Conservation (phyloP, 257 asterid genomes). For the Solanum peruvianum region DNA sequence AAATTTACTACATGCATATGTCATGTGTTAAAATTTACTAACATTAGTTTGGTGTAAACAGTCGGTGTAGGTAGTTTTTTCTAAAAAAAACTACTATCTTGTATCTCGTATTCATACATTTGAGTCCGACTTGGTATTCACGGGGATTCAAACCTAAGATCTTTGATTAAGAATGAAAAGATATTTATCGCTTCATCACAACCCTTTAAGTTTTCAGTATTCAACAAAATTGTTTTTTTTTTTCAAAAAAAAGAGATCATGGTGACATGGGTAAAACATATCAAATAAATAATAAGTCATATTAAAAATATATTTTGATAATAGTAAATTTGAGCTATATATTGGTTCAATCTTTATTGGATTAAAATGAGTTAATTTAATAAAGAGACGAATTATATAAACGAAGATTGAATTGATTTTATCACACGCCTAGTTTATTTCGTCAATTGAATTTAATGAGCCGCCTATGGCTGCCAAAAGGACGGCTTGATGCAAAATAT, state of each 20-base stretch:
- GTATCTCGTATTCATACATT: too few relatives aligned
- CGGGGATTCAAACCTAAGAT: too few relatives aligned
- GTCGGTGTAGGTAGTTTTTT: too few relatives aligned
- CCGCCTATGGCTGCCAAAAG: background rate
- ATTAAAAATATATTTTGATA: background rate
- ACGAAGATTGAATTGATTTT: background rate
- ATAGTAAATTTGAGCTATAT: background rate
- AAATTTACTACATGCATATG: too few relatives aligned
- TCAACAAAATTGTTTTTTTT: background rate
- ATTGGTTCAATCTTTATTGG: background rate
- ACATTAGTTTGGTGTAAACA: too few relatives aligned
- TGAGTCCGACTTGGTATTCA: too few relatives aligned
- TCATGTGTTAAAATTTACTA: too few relatives aligned
- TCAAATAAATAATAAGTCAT: background rate
- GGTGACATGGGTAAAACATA: background rate
- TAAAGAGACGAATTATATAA: background rate
- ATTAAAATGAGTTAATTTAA: too few relatives aligned
- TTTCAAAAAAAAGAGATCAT: background rate
- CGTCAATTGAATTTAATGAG: background rate
- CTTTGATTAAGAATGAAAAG: too few relatives aligned
- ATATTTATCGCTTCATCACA: too few relatives aligned
- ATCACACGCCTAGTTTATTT: background rate
- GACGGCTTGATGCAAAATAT: background rate
- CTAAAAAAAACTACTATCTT: fast-evolving
- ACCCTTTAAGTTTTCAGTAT: too few relatives aligned